phyloP scores from a whole-genome alignment of 2,329 filamentous ascomycete genomes.

The Apiospora arundinis region DNA sequence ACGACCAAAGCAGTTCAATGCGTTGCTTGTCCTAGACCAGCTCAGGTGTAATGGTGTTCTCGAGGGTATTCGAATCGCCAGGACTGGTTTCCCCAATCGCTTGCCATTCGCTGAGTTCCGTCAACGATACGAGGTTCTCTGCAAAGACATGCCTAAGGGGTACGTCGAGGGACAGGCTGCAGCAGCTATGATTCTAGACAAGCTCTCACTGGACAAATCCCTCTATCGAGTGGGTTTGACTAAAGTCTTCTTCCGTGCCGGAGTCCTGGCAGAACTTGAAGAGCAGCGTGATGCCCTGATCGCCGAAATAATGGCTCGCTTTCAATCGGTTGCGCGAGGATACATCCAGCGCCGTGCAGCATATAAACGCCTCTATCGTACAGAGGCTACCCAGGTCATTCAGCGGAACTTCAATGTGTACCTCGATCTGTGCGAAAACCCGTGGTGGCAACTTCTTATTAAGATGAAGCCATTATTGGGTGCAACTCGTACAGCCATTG shows the following conservation, averaged over 20 bases:
- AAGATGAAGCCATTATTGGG: constrained; percentile 96
- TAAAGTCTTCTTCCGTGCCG: constrained; percentile 97
- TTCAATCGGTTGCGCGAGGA: constrained; percentile 90
- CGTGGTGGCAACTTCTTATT: constrained; percentile 96
- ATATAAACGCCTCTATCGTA: constrained; percentile 91
- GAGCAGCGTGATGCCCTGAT: constrained; percentile 94
- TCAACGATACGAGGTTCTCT: constrained; percentile 94
- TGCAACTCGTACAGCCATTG: constrained; percentile 86
- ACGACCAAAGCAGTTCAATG: constrained; percentile 88
- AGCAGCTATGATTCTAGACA: constrained; percentile 86
- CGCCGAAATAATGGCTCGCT: constrained; percentile 89
- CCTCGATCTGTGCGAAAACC: constrained; percentile 85
- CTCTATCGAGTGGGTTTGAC: constrained; percentile 93
- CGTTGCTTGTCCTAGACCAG: constrained; percentile 92
- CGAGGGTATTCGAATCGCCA: constrained; percentile 96
- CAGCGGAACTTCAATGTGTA: constrained; percentile 95
- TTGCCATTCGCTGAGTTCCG: constrained; percentile 93
- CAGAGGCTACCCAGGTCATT: constrained; percentile 93
- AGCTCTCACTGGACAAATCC: constrained; percentile 81
- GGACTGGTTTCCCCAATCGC: constrained; percentile 95
- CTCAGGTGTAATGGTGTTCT: constrained; percentile 98
- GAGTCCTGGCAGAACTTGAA: constrained; percentile 94
- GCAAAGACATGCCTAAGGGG: constrained; percentile 83
- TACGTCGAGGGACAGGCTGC: constrained; percentile 90
- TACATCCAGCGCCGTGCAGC: constrained; percentile 87